phyloP scores from a whole-genome alignment of 2,329 filamentous ascomycete genomes.

The Pseudodiploospora longispora region DNA sequence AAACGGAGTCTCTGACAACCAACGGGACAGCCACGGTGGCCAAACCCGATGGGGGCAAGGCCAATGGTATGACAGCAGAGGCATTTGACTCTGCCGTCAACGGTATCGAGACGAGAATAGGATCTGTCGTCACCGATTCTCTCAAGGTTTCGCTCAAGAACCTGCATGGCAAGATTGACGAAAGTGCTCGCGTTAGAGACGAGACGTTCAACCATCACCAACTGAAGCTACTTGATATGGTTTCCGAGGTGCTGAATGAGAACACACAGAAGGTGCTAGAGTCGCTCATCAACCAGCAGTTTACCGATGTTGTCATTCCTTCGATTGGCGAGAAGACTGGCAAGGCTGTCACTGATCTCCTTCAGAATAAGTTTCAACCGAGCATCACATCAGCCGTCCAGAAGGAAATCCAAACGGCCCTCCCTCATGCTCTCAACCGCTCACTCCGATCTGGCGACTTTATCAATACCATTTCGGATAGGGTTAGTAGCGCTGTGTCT shows the following conservation, averaged over 20 bases:
- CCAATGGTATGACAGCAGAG: constrained; percentile 32
- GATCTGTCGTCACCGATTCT: constrained; percentile 36
- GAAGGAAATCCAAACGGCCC: constrained; percentile 61
- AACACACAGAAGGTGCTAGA: constrained; percentile 65
- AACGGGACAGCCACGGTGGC: constrained; percentile 30
- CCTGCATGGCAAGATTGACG: constrained; percentile 54
- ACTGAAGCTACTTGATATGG: constrained; percentile 47
- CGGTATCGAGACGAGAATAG: constrained; percentile 44
- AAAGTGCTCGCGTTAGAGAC: constrained; percentile 52
- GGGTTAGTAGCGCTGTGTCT: constrained; percentile 58
- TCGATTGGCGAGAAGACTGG: constrained; percentile 60
- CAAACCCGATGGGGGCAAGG: constrained; percentile 25
- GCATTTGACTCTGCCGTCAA: constrained; percentile 46
- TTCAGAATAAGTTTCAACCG: constrained; percentile 59
- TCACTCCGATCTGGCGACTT: constrained; percentile 64
- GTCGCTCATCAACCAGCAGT: constrained; percentile 67
- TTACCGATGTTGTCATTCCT: constrained; percentile 69
- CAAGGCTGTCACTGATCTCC: constrained; percentile 61
- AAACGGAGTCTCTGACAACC: constrained; percentile 33
- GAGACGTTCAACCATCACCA: constrained; percentile 45
- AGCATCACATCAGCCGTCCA: constrained; percentile 60
- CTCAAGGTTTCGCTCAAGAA: constrained; percentile 53
- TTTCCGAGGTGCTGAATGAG: constrained; percentile 52
- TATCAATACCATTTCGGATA: constrained; percentile 60
- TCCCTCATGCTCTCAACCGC: constrained; percentile 54